These are phyloP conservation scores for Trichophyton benhamiae DNA, from an alignment of 2,329 filamentous ascomycete species.

Conservation along the genomic window DNA sequence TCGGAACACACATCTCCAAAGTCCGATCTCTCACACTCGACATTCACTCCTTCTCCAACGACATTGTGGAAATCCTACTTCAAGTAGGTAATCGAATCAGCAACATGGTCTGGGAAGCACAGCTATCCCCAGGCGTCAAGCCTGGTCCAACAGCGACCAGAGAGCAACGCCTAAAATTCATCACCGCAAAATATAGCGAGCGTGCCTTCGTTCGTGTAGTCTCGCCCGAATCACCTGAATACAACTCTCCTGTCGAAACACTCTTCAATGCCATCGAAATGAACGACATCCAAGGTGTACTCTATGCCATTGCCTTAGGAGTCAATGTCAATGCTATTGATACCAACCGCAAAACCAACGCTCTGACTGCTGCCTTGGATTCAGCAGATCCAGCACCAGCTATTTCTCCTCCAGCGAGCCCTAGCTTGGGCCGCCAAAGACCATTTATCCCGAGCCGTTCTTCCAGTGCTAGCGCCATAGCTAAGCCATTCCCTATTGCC, in stretches of 20 bases:
- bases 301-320: constrained; percentile 75
- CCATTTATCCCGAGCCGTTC: constrained; percentile 28
- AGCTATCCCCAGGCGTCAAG: constrained; percentile 60
- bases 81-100: constrained; percentile 87
- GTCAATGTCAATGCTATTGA: constrained; percentile 82
- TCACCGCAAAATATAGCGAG: constrained; percentile 89
- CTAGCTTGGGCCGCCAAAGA: constrained; percentile 11
- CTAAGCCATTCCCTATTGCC: constrained; percentile 70
- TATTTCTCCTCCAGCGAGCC: constrained; percentile 10
- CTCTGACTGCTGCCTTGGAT: constrained; percentile 79
- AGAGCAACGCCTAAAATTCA: constrained; percentile 86
- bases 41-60: constrained; percentile 88
- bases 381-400: constrained; percentile 84
- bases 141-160: constrained; percentile 65
- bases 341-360: constrained; percentile 74
- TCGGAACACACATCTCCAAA: constrained; percentile 97
- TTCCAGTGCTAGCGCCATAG: constrained; percentile 26
- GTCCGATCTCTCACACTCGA: constrained; percentile 89
- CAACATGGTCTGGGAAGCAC: constrained; percentile 94
- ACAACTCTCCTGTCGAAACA: constrained; percentile 70
- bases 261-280: constrained; percentile 87
- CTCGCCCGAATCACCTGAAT: constrained; percentile 61
- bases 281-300: constrained; percentile 86
- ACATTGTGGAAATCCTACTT: constrained; percentile 87
- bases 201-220: constrained; percentile 63